Base-by-base conservation (phyloP, 2,329 filamentous ascomycete species). In the Pleurostoma richardsiae region DNA sequence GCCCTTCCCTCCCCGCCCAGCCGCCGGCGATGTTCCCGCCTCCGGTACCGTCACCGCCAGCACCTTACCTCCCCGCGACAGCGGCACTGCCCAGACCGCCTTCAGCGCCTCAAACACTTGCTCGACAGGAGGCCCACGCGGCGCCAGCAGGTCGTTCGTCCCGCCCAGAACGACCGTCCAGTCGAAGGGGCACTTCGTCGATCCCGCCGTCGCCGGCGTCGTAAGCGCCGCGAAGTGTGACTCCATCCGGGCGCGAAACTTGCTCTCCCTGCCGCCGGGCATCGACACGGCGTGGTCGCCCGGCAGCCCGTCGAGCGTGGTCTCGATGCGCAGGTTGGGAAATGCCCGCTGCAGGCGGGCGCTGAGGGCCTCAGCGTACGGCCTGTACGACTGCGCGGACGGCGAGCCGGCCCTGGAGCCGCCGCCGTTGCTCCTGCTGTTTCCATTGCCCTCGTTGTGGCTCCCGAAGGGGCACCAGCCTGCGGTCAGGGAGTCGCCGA, bases 401-500 rank as follows among this genome's bases (percentile, higher is more conserved):
- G 19, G 19, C 19, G 19, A 19, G 19, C 19, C 19, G 19, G 19
- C 19, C 19, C 19, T 19, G 19, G 19, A 19, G 19, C 19, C 19
- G 19, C 19, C 19, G 19, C 19, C 19, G 19, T 19, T 19, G 19
- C 19, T 19, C 19, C 19, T 19, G 19, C 19, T 19, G 19, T 19
- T 19, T 19, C 19, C 19, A 19, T 19, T 19, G 28, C 47, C 47
- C 39, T 28, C 19, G 30, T 19, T 8, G 4, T 59, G 28, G 10
- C 63, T 43, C 26, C 76, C 77, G 41, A 54, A 64, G 48, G 52
- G 44, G 30, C 69, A 66, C 59, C 68, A 83, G 39, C 83, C 83
- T 10, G 69, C 71, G 5, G 82, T 85, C 41, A 86, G 73, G 38
- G 79, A 83, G 70, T 84, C 73, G 60, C 82, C 82, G 61, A 85